These are phyloP conservation scores for Trichoderma sp. DNA, from an alignment of 2,329 filamentous ascomycete genomes.

Conservation along the genomic window DNA sequence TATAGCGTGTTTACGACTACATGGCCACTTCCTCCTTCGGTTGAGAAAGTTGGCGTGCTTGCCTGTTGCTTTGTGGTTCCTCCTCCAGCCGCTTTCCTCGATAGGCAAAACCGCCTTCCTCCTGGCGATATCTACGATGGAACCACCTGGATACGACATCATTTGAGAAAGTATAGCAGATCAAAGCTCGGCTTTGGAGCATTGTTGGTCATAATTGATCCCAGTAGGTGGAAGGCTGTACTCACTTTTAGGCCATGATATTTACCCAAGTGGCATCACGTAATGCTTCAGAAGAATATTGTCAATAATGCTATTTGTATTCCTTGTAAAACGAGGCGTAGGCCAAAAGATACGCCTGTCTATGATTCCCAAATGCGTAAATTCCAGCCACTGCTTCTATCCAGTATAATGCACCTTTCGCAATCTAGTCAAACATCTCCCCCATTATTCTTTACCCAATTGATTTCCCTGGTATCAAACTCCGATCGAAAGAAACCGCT, in stretches of 20 bases:
- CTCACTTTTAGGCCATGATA: neutral
- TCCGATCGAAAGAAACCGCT: constrained; percentile 3
- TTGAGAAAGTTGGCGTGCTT: neutral
- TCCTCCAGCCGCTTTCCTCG: neutral
- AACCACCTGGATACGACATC: neutral
- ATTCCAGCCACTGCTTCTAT: constrained; percentile 15
- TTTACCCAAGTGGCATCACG: neutral
- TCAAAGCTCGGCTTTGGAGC: neutral
- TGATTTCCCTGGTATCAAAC: constrained; percentile 25
- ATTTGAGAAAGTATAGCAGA: neutral
- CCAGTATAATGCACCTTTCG: neutral
- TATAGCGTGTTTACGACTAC: neutral
- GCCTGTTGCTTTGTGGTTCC: neutral
- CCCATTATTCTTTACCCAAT: neutral
- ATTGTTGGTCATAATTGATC: neutral
- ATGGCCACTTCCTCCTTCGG: neutral
- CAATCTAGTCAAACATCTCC: neutral
- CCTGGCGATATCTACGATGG: no score
- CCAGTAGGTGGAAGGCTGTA: neutral
- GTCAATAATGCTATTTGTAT: neutral
- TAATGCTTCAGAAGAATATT: neutral
- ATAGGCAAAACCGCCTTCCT: neutral
- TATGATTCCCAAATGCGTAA: constrained; percentile 5
- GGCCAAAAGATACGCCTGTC: neutral
- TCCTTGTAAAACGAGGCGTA: neutral